Conservation (phyloP, 768 basidiomycete genomes). For the Mycena galopus region DNA sequence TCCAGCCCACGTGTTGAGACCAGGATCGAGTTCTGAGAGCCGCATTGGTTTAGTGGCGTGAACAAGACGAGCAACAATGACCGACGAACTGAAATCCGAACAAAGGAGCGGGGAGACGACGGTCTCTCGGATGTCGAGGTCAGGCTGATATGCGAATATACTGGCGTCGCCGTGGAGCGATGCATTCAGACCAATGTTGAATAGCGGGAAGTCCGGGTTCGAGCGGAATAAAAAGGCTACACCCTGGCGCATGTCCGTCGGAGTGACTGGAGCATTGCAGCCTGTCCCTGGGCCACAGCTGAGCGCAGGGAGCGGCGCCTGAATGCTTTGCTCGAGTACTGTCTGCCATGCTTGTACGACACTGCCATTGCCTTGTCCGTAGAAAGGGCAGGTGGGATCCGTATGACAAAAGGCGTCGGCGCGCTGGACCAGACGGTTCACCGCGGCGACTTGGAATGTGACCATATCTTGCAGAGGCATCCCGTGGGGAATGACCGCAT, state of each 20-base stretch:
- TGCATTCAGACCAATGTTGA: conserved; percentile 10
- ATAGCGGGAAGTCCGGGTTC: conserved; percentile 25
- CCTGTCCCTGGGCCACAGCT: conserved; percentile 20
- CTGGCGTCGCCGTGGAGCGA: conserved; percentile 31
- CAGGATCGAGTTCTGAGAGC: neutral
- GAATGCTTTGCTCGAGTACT: conserved; percentile 8
- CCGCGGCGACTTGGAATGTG: conserved; percentile 27
- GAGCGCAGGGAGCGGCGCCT: conserved; percentile 24
- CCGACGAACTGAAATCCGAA: conserved; percentile 26
- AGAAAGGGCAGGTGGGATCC: conserved; percentile 36
- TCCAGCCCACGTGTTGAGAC: conserved; percentile 7
- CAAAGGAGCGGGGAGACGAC: conserved; percentile 23
- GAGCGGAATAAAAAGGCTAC: neutral
- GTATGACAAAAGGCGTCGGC: conserved; percentile 36
- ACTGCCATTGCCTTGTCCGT: conserved; percentile 37
- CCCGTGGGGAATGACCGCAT: conserved; percentile 9
- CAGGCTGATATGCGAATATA: conserved; percentile 21
- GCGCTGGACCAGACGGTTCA: conserved; percentile 34
- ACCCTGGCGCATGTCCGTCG: conserved; percentile 22
- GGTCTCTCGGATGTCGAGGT: conserved; percentile 12
- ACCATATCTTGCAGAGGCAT: conserved; percentile 23
- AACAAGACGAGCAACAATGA: too few relatives aligned
- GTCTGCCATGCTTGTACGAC: conserved; percentile 48
- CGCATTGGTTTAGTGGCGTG: too few relatives aligned
- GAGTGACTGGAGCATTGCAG: conserved; percentile 26